Conservation (phyloP, 2,329 filamentous ascomycete species). For the Colletotrichum sp. region DNA sequence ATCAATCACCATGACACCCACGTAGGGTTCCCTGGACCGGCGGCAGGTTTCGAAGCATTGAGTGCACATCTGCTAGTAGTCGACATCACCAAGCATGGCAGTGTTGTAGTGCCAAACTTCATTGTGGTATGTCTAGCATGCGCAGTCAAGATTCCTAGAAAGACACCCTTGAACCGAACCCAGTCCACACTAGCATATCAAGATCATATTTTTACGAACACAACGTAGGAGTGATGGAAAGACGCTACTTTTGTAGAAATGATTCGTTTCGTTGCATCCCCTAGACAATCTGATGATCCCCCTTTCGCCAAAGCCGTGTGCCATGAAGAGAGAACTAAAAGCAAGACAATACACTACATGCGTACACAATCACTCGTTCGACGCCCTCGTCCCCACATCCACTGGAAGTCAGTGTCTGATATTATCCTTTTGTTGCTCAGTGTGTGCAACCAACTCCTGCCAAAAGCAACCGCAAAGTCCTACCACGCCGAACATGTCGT, state of each 20-base stretch:
- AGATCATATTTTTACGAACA: not conserved
- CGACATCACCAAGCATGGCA: not conserved
- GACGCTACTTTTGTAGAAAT: not conserved
- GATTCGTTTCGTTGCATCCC: conserved; percentile 5
- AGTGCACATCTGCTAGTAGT: not conserved
- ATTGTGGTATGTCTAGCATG: not conserved
- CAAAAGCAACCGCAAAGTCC: conserved; percentile 10
- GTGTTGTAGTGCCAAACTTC: not conserved
- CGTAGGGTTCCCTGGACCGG: not conserved
- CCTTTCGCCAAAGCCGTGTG: conserved; percentile 21
- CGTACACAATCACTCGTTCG: conserved; percentile 16
- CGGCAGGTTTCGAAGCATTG: not conserved
- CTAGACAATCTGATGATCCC: conserved; percentile 23
- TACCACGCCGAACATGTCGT: conserved; percentile 8
- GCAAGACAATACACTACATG: conserved; percentile 20
- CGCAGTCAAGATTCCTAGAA: not conserved
- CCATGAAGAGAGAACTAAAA: conserved; percentile 20
- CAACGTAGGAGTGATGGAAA: not conserved
- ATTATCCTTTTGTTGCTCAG: conserved; percentile 20
- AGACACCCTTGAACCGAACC: not conserved
- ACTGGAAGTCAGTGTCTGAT: conserved; percentile 1
- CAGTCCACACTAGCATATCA: not conserved
- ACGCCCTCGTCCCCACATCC: not conserved
- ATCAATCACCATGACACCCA: not conserved
- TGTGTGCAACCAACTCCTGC: conserved; percentile 15